Base-by-base conservation (phyloP, 2,329 filamentous ascomycete genomes). In the Aureobasidium sp. region DNA sequence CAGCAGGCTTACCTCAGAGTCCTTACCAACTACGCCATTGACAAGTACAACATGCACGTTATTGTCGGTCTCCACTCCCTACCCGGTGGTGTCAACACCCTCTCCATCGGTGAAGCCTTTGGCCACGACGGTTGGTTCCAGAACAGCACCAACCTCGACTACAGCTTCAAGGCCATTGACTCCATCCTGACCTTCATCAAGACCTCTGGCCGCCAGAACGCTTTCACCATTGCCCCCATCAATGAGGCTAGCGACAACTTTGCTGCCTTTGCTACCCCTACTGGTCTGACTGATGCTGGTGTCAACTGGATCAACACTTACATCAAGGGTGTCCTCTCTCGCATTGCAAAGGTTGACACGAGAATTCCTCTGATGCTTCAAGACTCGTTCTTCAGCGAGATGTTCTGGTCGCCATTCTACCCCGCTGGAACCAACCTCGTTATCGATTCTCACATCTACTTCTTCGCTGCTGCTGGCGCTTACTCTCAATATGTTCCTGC, bases 221-320 rank as follows among this genome's bases (percentile, higher is more conserved):
- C 67, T 11, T 75, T 70, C 65, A 74, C 72, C 58, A 63, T 76
- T 44, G 68, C 67, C 3, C 72, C 73, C 5, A 70, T 76, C 65
- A 76, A 76, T 65, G 73, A 76, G 57, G 66, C 73, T 0, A 68
- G 65, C 33, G 74, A 76, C 66, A 73, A 73, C 62, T 50, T 60
- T 73, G 71, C 1, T 66, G 68, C 62, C n/a, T 75, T 75, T 50
- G 73, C 68, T 27, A 70, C 69, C 2, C 64, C 70, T 3, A 68
- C 68, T 14, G 70, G 69, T 8, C 67, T 75, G 3, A 67, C 71
- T 1, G 65, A 67, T 11, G 65, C 64, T 19, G 72, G 69, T 31
- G 66, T 68, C 11, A 67, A 64, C 35, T 75, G 71, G 70, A 66
- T 73, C 6, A 65, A 68, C 35, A 71, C 67, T 9, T 75, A 75